Base-by-base conservation (phyloP, 352 stramenopile species). In the Globisporangium barbulae region DNA sequence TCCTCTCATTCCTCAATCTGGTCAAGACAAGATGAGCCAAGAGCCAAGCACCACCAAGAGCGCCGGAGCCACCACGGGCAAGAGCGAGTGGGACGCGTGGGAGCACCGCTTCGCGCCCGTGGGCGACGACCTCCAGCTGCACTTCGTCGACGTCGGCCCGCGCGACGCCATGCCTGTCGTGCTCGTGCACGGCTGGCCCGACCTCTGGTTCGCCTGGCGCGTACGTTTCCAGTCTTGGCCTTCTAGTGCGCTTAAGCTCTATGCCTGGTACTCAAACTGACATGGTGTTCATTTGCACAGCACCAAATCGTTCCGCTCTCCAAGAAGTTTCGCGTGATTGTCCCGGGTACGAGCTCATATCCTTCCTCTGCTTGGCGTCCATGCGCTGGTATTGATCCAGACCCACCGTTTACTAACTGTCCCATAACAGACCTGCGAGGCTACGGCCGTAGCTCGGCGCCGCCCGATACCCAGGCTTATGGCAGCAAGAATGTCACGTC, bases 181-280 rank as follows among this genome's bases (percentile, higher is more conserved):
- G 60, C 76, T 90, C 53, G 37, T 87, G 53, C 81, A 90, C 25
- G 81, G 78, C n/a, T 90, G 76, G 68, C 81, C 78, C 15, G 81
- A 90, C 25, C 57, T 89, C 5, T 83, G 76, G 73, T 87, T 85
- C 44, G 79, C 68, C 31, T 88, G 81, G 78, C 70, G 77, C 47
- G 78, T 83, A 72, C 12, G 75, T 64, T 33, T 28, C 25, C 25
- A 28, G 25, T 28, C 25, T 28, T 28, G 2, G 2, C 25, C 25
- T 2, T 28, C 25, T 28, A 28, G 25, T 28, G 25, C 25, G 2
- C 25, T 28, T 22, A 19, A 13, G 5, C 19, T 22, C 17, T 21
- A 21, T 2, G 4, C 15, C 9, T 0, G 10, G 42, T 48, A 1
- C 17, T 55, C 15, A 37, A 5, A 15, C 41, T 21, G 5, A 15